Evolutionary conservation across 78 protist species (phyloP).

Genomic region (Isochrysis galbana): DNA sequence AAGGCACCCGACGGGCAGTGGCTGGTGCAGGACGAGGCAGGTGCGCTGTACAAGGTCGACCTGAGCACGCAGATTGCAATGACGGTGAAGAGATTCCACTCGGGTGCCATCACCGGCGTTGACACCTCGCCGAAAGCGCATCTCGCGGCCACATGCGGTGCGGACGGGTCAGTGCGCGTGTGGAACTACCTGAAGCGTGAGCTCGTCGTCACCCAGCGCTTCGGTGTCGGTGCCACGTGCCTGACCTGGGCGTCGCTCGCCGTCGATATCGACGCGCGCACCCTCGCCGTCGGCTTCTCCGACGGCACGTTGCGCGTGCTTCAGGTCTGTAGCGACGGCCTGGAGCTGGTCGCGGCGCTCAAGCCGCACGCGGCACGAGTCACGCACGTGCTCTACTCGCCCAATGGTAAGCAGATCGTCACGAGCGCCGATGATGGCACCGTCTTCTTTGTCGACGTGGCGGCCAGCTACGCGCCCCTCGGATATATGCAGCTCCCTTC

Average conservation of each 20-base stretch:
- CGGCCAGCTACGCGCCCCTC: background rate
- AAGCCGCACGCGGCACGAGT: conserved; percentile 66
- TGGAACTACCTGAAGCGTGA: conserved; percentile 12
- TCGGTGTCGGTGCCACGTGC: background rate
- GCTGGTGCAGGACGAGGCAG: conserved; percentile 45
- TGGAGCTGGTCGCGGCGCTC: background rate
- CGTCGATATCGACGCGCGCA: conserved; percentile 32
- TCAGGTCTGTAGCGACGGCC: background rate
- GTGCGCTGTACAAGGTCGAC: conserved; percentile 26
- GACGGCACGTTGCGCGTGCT: conserved; percentile 60
- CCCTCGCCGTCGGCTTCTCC: conserved; percentile 49
- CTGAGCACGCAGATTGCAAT: too few species aligned
- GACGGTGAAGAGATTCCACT: conserved; percentile 29
- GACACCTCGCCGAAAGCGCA: conserved; percentile 35
- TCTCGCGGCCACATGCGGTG: conserved; percentile 44
- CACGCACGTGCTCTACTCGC: background rate
- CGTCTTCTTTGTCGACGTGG: conserved; percentile 51
- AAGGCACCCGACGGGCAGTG: background rate
- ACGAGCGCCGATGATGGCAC: conserved; percentile 55
- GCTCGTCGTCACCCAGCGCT: background rate
- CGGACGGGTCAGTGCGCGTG: conserved; percentile 67
- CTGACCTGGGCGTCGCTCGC: background rate
- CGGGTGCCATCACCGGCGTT: conserved; percentile 52
- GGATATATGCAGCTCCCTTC: conserved; percentile 53
- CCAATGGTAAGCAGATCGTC: conserved; percentile 32